phyloP scores from a whole-genome alignment of 306 rosid genomes.

The Vigna nakashimae region DNA sequence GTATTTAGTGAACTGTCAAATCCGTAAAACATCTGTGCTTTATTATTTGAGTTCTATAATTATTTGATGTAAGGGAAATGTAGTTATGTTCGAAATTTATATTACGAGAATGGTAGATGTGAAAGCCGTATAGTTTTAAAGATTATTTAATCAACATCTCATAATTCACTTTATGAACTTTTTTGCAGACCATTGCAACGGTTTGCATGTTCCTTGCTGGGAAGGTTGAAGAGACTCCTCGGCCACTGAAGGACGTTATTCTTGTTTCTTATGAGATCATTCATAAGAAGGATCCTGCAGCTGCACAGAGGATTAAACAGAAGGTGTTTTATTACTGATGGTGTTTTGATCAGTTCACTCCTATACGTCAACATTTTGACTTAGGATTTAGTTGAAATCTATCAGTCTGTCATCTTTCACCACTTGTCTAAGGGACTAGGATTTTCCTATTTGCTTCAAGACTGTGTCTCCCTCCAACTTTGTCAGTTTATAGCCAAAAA shows the following conservation, averaged over 20 bases:
- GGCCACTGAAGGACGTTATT: constrained; percentile 93
- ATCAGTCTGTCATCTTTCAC: constrained; percentile 24
- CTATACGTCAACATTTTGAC: constrained; percentile 36
- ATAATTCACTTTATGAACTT: constrained; percentile 33
- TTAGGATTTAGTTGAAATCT: constrained; percentile 35
- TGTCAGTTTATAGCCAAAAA: constrained; percentile 23
- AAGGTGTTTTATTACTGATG: constrained; percentile 67
- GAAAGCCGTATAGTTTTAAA: not conserved
- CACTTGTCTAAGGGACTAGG: constrained; percentile 33
- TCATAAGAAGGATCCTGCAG: constrained; percentile 90
- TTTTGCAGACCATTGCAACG: constrained; percentile 91
- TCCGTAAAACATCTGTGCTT: not conserved
- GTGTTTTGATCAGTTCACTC: constrained; percentile 46
- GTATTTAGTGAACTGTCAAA: constrained; percentile 14
- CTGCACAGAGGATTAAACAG: constrained; percentile 92
- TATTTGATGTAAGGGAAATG: constrained; percentile 31
- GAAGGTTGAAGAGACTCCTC: constrained; percentile 99
- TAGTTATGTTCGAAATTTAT: constrained; percentile 14
- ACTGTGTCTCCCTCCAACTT: constrained; percentile 13
- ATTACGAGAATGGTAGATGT: constrained; percentile 28
- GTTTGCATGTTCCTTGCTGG: constrained; percentile 99
- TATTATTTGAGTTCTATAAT: constrained; percentile 23
- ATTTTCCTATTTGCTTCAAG: constrained; percentile 27
- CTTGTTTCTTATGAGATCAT: constrained; percentile 94
- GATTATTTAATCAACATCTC: constrained; percentile 31